These are phyloP conservation scores for Suillus discolor DNA, from an alignment of 768 basidiomycete genomes.

Conservation along the genomic window DNA sequence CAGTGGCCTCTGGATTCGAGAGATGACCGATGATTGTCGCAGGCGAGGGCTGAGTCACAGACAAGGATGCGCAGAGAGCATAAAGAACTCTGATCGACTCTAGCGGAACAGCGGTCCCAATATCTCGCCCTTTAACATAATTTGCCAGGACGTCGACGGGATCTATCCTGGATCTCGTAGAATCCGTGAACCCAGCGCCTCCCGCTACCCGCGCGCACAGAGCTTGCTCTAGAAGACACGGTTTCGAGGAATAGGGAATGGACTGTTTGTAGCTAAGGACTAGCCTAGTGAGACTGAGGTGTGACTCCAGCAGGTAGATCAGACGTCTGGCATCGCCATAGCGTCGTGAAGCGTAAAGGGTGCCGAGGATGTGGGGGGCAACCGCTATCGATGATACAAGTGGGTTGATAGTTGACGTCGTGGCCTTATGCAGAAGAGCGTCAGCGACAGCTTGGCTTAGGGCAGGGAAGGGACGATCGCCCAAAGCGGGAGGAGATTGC, in stretches of 20 bases:
- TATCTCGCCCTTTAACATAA: conserved; percentile 66
- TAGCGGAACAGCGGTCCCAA: conserved; percentile 60
- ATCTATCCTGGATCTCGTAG: conserved; percentile 53
- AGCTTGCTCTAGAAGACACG: conserved; percentile 75
- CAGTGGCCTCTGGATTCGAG: conserved; percentile 72
- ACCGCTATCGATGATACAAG: conserved; percentile 70
- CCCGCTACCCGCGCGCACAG: conserved; percentile 65
- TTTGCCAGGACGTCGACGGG: conserved; percentile 75
- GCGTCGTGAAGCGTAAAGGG: conserved; percentile 63
- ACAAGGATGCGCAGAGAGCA: conserved; percentile 55
- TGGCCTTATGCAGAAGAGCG: conserved; percentile 71
- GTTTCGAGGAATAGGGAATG: conserved; percentile 42
- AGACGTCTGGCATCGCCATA: conserved; percentile 70
- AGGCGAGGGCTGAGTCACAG: conserved; percentile 58
- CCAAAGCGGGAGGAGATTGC: conserved; percentile 56
- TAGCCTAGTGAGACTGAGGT: conserved; percentile 61
- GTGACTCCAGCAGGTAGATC: conserved; percentile 67
- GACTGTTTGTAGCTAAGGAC: conserved; percentile 67
- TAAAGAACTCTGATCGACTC: conserved; percentile 61
- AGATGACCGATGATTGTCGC: conserved; percentile 80
- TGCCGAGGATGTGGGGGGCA: conserved; percentile 57
- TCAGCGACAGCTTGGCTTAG: conserved; percentile 70
- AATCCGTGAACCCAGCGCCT: conserved; percentile 46
- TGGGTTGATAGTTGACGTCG: conserved; percentile 80
- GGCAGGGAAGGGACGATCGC: conserved; percentile 58